A percentile compares a stretch with the other conserved stretches of the same genome.
phyloP scores from a whole-genome alignment of 768 basidiomycete species.

The Podaxis sp. region DNA sequence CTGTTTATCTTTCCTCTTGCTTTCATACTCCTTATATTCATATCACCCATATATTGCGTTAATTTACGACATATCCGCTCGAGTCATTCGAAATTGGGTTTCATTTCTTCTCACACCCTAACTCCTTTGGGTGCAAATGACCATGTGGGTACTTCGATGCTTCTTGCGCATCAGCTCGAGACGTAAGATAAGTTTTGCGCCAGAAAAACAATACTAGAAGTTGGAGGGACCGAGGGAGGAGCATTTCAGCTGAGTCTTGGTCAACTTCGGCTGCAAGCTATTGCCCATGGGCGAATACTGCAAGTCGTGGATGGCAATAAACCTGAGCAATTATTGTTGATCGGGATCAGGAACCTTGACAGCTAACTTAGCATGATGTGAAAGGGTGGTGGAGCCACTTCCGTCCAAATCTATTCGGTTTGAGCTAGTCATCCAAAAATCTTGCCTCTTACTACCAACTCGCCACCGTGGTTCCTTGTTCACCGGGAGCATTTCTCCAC shows the following conservation, averaged over 20 bases:
- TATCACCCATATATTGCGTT: conserved; percentile 3
- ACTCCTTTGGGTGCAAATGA: background rate
- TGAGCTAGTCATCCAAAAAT: background rate
- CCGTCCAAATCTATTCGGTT: background rate
- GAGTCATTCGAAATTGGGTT: background rate
- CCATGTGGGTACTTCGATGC: background rate
- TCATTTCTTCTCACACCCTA: background rate
- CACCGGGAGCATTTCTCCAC: background rate
- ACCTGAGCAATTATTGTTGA: background rate
- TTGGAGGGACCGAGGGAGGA: background rate
- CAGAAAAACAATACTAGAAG: background rate
- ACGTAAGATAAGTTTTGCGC: background rate
- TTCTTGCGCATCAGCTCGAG: background rate
- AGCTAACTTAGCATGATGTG: background rate
- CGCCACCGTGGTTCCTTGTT: background rate
- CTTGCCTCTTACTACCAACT: background rate
- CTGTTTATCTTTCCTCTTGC: background rate
- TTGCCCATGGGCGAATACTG: too few species aligned
- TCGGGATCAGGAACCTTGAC: background rate
- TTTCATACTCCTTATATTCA: background rate
- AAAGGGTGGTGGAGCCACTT: background rate
- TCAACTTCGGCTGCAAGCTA: too few species aligned
- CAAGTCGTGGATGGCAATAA: too few species aligned
- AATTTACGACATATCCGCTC: background rate
- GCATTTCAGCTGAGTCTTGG: too few species aligned